Base-by-base conservation (phyloP, 106 monocot species). In the Acanthochlamys bracteata region DNA sequence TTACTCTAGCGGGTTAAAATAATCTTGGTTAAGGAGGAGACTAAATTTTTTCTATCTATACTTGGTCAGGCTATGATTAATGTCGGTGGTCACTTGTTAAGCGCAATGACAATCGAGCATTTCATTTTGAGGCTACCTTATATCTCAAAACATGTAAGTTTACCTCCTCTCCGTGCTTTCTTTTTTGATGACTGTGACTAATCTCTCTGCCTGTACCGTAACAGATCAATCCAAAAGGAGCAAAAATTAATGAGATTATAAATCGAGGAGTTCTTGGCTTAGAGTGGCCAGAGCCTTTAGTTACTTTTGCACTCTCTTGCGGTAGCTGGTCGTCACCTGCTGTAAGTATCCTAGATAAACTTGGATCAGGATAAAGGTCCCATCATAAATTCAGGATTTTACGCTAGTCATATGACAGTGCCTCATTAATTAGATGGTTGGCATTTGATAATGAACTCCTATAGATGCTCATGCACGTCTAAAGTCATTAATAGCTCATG, bases 261-360 rank as follows among this genome's bases (percentile, higher is more conserved):
- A 68, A 43, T 15, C 59, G 84, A 62, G 85, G 85, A 13, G 26
- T 81, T 19, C 71, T 88, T 20, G 96, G 88, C 8, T 65, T 98
- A 67, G 96, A 91, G 24, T 98, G 96, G 96, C 85, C 91, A 8
- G 96, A 98, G 69, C 96, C 96, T 20, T 65, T 81, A 59, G 91
- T 98, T 27, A 85, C 91, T 54, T 98, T 91, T 71, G 96, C 96
- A 27, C 88, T 98, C 12, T 98, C 96, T 25, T 98, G 88, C 68
- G 96, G 96, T 19, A 98, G 96, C 65, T 98, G 87, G 90, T 98
- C 96, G 2, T 98, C 96, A 25, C 96, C 91, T 57, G 91, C 88
- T 20, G 96, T 98, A 79, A 85, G 82, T 82, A 40, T 10, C 24
- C 41, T 54, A 0, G 51, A 40, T 0, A 1, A 25, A 14, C 11